A percentile compares a stretch with the other conserved stretches of the same genome.
Conservation (phyloP, 2,329 filamentous ascomycete species). For the Trichophyton mentagrophytes region DNA sequence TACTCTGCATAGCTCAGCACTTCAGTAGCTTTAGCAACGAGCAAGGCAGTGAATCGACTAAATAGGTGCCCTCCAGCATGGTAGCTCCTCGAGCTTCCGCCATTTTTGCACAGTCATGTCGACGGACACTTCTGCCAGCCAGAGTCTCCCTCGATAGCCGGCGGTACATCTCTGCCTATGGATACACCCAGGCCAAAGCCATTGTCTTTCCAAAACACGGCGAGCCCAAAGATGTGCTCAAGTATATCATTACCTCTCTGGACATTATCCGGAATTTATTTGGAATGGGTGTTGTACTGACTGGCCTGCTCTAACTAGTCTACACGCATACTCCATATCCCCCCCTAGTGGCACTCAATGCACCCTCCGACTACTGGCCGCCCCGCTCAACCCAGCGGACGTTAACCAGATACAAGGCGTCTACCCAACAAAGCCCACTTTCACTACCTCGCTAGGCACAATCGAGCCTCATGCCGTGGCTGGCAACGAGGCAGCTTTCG, state of each 20-base stretch:
- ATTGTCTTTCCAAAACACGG: conserved; percentile 38
- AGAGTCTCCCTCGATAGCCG: conserved; percentile 14
- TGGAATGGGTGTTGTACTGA: not conserved
- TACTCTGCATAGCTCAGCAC: too few relatives aligned
- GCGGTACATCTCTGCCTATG: conserved; percentile 35
- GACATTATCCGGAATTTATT: not conserved
- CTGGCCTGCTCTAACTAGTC: conserved; percentile 15
- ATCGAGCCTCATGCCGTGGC: conserved; percentile 52
- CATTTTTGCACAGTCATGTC: not conserved
- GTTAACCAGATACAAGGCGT: conserved; percentile 97
- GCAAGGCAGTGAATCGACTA: too few relatives aligned
- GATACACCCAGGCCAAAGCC: conserved; percentile 39
- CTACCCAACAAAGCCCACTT: conserved; percentile 73
- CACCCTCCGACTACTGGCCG: conserved; percentile 75
- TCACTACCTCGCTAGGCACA: conserved; percentile 66
- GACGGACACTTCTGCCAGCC: not conserved
- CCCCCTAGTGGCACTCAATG: conserved; percentile 47
- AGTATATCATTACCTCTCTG: conserved; percentile 19
- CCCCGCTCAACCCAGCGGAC: conserved; percentile 92
- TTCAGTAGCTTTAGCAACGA: too few relatives aligned
- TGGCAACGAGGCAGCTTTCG: conserved; percentile 79
- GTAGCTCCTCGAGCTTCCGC: not conserved
- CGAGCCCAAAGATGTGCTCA: conserved; percentile 37
- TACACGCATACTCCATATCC: conserved; percentile 39
- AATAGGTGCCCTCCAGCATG: not conserved